Base-by-base conservation (phyloP, 805 yeast species). In the Cyberlindnera samutprakarnensis region DNA sequence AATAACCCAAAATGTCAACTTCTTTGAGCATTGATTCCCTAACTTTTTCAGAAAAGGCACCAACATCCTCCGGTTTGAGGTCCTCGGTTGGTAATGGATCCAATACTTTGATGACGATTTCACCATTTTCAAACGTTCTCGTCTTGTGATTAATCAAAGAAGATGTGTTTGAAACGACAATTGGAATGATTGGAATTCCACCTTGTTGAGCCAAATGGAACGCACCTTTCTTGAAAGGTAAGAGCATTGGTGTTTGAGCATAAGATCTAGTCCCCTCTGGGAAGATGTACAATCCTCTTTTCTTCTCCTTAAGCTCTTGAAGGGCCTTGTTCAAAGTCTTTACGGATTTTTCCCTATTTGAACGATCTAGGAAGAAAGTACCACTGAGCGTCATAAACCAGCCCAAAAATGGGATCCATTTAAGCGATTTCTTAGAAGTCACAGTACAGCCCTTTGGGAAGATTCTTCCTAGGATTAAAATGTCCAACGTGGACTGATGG, bases 261-360 rank as follows among this genome's bases (percentile, higher is more conserved):
- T 79, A 82, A 1, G 96, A 86, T 58, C 99, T 74, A 2, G 98
- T 92, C 18, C 99, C 99, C 59, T 92, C 99, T 17, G 97, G 96
- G 67, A 88, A 92, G 61, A 92, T 75, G 70, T 79, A 92, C 16
- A 92, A 68, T 12, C 81, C 84, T 46, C 88, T 78, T 50, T 76
- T 74, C 30, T 76, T 65, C 5, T 55, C 50, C 51, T 76, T 78
- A 55, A 92, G 66, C 17, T 65, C 64, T 9, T 59, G 56, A 32
- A 85, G 68, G 5, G 96, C 95, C 11, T 59, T 56, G 32, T 78
- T 78, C 53, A 92, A 71, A 8, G 92, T 82, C 35, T 63, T 65
- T 36, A 85, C 72, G 15, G 96, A 87, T 51, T 80, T 75, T 36
- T 72, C 75, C 42, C 85, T 74, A 53, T 76, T 78, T 6, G 75